Evolutionary conservation across 306 rosid genomes (phyloP), one percentile per base, ranked within the genome.

Genomic region (Erythrophleum fordii): DNA sequence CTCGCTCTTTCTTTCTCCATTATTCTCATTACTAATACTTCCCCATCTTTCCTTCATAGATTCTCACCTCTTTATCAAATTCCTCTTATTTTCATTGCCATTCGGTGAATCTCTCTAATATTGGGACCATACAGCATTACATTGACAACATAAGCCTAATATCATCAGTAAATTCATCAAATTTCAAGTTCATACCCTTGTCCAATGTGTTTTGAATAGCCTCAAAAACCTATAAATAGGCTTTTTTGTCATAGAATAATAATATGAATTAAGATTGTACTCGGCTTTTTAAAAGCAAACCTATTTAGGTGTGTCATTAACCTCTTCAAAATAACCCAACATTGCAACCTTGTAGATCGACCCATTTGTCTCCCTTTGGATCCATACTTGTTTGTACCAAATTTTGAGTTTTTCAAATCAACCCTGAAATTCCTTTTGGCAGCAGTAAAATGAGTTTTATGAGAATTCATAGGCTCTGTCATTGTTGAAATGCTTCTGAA

Each of bases 321-420:
- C n/a, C n/a, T n/a, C n/a, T 77, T 69, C 51, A 22, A 73, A 39
- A 61, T 37, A 6, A 13, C 60, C 79, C 79, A 62, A 52, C 85
- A 77, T 9, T 82, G 78, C 69, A 70, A 48, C 75, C n/a, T n/a
- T n/a, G n/a, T 53, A 77, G 6, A 31, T 70, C n/a, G n/a, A n/a
- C n/a, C n/a, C n/a, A n/a, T n/a, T n/a, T n/a, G n/a, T n/a, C n/a
- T n/a, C n/a, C n/a, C n/a, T n/a, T n/a, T n/a, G n/a, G n/a, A n/a
- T n/a, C n/a, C n/a, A n/a, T n/a, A 4, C 10, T 20, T 31, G 0
- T 65, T 29, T 4, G 26, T 2, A 22, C 71, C 72, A 20, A 6
- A 10, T 60, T 9, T 60, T 60, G 12, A 14, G 37, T 20, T 8
- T 20, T 25, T 37, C 10, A 22, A 20, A 65, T 12, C 16, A 11